phyloP scores from a whole-genome alignment of 1,284 basidiomycete species.

The Naganishia albida region DNA sequence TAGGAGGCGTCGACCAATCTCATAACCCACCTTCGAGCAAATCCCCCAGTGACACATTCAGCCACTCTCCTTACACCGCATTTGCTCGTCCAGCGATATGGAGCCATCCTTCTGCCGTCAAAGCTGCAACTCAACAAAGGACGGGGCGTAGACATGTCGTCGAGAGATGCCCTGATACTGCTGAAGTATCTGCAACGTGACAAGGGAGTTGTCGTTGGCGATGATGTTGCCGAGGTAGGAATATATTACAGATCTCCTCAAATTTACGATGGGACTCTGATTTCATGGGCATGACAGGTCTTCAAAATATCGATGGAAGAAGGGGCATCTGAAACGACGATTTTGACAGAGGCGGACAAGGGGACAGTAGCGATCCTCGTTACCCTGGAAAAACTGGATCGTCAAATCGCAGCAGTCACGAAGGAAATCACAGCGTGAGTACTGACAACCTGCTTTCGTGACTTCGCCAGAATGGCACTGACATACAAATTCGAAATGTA shows the following conservation, averaged over 20 bases:
- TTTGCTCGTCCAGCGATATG: constrained; percentile 26
- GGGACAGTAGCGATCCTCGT: constrained; percentile 46
- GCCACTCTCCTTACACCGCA: constrained; percentile 57
- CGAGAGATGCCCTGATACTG: constrained; percentile 68
- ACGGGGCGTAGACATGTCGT: constrained; percentile 56
- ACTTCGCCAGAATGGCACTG: not conserved
- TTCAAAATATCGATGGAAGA: constrained; percentile 68
- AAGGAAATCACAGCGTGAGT: constrained; percentile 66
- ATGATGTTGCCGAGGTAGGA: constrained; percentile 1
- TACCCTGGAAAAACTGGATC: constrained; percentile 46
- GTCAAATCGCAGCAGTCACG: constrained; percentile 56
- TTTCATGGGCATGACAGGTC: constrained; percentile 56
- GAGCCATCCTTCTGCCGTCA: constrained; percentile 17
- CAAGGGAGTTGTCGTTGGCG: constrained; percentile 59
- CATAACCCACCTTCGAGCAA: constrained; percentile 58
- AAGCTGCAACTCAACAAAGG: constrained; percentile 35
- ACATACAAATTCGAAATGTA: constrained; percentile 44
- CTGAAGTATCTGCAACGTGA: constrained; percentile 79
- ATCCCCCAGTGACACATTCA: constrained; percentile 60
- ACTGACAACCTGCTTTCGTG: not conserved
- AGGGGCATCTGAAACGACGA: constrained; percentile 43
- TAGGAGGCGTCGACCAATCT: constrained; percentile 64
- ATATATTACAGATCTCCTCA: no score
- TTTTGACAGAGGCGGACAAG: constrained; percentile 50
- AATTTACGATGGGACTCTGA: not conserved